Evolutionary conservation across 2,329 filamentous ascomycete species (phyloP).

Genomic region (Penicillium sp.): DNA sequence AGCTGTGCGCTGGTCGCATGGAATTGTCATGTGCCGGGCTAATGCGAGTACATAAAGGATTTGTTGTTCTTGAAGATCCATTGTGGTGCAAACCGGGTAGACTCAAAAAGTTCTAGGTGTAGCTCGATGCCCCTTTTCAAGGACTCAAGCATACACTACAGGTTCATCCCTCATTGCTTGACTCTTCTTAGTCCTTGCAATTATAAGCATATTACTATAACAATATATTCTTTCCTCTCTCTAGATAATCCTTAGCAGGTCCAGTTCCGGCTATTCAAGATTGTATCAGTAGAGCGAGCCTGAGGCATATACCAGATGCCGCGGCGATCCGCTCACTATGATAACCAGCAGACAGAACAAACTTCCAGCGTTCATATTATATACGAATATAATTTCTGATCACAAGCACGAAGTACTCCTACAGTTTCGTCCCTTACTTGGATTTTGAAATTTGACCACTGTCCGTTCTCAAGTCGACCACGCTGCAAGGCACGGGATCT

Average conservation of each 20-base stretch:
- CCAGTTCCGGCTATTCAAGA: slow-evolving; percentile 6
- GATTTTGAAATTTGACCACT: background rate
- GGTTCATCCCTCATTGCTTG: too few species aligned
- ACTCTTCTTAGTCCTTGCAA: too few species aligned
- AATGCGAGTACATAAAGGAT: too few species aligned
- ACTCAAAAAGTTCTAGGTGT: too few species aligned
- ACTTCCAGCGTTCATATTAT: background rate
- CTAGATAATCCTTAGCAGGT: too few species aligned
- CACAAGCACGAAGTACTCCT: background rate
- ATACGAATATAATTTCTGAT: background rate
- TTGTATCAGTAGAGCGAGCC: slow-evolving; percentile 4
- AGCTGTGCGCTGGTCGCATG: too few species aligned
- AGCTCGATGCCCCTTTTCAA: too few species aligned
- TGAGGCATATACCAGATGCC: background rate
- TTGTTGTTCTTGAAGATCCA: too few species aligned
- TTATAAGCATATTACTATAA: too few species aligned
- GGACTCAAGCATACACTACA: background rate
- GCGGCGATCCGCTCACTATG: background rate
- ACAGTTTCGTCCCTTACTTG: background rate
- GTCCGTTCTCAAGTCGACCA: slow-evolving; percentile 1
- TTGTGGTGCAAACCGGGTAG: too few species aligned
- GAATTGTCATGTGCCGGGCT: background rate
- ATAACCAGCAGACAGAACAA: background rate
- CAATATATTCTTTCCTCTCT: background rate
- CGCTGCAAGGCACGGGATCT: slow-evolving; percentile 8